A percentile compares a stretch with the other conserved stretches of the same genome.
These are phyloP conservation scores for Graphilbum ipis-grandicollis DNA, from an alignment of 2,329 filamentous ascomycete species.

Conservation along the genomic window DNA sequence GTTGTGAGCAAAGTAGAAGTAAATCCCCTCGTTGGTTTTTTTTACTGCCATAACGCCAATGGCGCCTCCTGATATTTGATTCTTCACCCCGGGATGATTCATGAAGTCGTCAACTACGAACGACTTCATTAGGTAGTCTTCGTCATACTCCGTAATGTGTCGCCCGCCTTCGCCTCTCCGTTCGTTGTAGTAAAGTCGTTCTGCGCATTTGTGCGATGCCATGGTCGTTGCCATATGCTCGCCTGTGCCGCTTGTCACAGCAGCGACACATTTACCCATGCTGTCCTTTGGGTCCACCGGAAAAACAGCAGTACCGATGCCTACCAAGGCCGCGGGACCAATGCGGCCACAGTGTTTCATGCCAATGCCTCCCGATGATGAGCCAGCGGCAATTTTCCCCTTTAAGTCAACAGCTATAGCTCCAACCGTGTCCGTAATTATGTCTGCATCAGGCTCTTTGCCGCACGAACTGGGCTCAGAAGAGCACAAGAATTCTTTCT, in stretches of 20 bases:
- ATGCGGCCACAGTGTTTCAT: slow-evolving; percentile 93
- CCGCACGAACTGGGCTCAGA: not conserved
- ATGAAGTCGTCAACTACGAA: slow-evolving; percentile 88
- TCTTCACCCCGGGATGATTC: slow-evolving; percentile 67
- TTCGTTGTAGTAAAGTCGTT: slow-evolving; percentile 60
- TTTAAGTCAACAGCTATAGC: slow-evolving; percentile 79
- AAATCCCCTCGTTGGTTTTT: slow-evolving; percentile 57
- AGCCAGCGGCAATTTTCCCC: slow-evolving; percentile 82
- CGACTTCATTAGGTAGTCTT: slow-evolving; percentile 53
- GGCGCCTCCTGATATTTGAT: slow-evolving; percentile 67
- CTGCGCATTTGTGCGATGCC: slow-evolving; percentile 73
- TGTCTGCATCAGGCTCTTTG: slow-evolving; percentile 20
- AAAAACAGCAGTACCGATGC: slow-evolving; percentile 80
- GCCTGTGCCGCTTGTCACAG: slow-evolving; percentile 84
- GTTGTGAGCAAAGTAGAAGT: slow-evolving; percentile 89
- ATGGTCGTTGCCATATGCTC: slow-evolving; percentile 96
- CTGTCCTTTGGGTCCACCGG: slow-evolving; percentile 55
- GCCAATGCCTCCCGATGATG: slow-evolving; percentile 91
- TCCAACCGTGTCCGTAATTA: slow-evolving; percentile 82
- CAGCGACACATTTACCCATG: slow-evolving; percentile 54
- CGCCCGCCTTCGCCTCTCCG: slow-evolving; percentile 41
- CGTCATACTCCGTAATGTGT: slow-evolving; percentile 53
- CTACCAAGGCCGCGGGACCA: slow-evolving; percentile 83
- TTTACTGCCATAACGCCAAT: slow-evolving; percentile 88
- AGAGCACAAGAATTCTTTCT: not conserved